phyloP scores from a whole-genome alignment of 179 eudicot species.

The Beta corolliflora region DNA sequence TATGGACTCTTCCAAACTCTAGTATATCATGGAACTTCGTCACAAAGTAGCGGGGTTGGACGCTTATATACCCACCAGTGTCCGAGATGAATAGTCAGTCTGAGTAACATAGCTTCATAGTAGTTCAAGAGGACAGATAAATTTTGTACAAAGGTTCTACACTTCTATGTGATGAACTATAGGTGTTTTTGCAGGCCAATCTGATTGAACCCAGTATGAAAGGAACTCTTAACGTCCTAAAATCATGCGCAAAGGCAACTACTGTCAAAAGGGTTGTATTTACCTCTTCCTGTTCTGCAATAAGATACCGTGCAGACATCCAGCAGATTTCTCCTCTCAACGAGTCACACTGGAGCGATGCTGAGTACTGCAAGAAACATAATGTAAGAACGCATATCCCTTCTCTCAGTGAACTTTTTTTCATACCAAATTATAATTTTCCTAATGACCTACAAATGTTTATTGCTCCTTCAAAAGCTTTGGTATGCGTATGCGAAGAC shows the following conservation, averaged over 20 bases:
- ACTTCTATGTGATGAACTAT: not conserved
- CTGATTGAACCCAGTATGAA: constrained; percentile 77
- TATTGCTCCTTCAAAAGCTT: constrained; percentile 38
- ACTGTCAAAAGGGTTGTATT: constrained; percentile 72
- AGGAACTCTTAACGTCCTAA: constrained; percentile 82
- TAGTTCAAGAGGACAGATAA: not conserved
- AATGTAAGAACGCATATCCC: constrained; percentile 41
- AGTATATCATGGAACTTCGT: too few relatives aligned
- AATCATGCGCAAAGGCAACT: constrained; percentile 67
- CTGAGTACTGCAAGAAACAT: constrained; percentile 68
- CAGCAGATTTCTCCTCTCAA: constrained; percentile 57
- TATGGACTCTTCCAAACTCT: too few relatives aligned
- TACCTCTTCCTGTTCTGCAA: constrained; percentile 94
- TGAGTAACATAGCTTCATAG: not conserved
- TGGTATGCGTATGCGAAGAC: constrained; percentile 98
- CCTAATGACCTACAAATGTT: not conserved
- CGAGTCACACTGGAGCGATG: constrained; percentile 94
- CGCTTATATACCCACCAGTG: too few relatives aligned
- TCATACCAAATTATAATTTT: not conserved
- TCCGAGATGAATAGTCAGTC: too few relatives aligned
- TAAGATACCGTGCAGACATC: constrained; percentile 70
- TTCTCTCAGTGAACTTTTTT: not conserved
- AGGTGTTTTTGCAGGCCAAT: constrained; percentile 51
- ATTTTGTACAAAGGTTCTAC: not conserved
- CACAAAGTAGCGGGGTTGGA: too few relatives aligned